A percentile compares a stretch with the other conserved stretches of the same genome.
phyloP scores from a whole-genome alignment of 2,329 filamentous ascomycete species.

The Pseudogymnoascus sp. region DNA sequence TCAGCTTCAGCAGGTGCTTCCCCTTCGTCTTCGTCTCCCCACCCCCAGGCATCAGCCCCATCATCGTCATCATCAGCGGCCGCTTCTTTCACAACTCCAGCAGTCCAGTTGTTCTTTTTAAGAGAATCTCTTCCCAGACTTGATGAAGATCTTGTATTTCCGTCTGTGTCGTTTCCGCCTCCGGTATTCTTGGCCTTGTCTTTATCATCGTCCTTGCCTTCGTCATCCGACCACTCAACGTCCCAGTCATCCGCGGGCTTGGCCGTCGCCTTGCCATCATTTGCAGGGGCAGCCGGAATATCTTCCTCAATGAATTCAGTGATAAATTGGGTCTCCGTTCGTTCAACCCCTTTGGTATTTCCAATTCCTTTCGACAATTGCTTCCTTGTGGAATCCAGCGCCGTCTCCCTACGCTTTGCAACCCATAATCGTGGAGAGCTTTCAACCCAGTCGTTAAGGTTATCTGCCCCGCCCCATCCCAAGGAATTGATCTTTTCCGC shows the following conservation, averaged over 20 bases:
- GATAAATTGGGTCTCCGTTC: slow-evolving; percentile 75
- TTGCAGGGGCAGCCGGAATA: slow-evolving; percentile 42
- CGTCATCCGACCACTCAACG: slow-evolving; percentile 69
- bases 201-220: slow-evolving; percentile 32
- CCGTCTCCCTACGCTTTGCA: slow-evolving; percentile 68
- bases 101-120: slow-evolving; percentile 20
- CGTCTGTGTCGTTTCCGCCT: slow-evolving; percentile 18
- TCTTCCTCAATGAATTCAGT: slow-evolving; percentile 58
- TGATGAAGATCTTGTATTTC: slow-evolving; percentile 32
- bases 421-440: slow-evolving; percentile 80
- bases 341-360: slow-evolving; percentile 63
- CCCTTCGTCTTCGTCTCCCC: slow-evolving; percentile 60
- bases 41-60: slow-evolving; percentile 59
- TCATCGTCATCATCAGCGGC: slow-evolving; percentile 27
- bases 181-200: neutral
- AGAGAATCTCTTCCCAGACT: slow-evolving; percentile 37
- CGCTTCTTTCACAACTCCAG: slow-evolving; percentile 4
- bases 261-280: slow-evolving; percentile 31
- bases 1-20: slow-evolving; percentile 23
- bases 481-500: slow-evolving; percentile 52
- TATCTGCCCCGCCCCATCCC: slow-evolving; percentile 53
- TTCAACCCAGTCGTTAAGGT: slow-evolving; percentile 71
- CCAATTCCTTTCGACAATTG: slow-evolving; percentile 62
- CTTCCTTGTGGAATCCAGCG: slow-evolving; percentile 65
- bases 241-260: slow-evolving; percentile 57